A percentile compares a stretch with the other conserved stretches of the same genome.
These are phyloP conservation scores for Hevea brasiliensis DNA, from an alignment of 345 rosid genomes.

Conservation along the genomic window DNA sequence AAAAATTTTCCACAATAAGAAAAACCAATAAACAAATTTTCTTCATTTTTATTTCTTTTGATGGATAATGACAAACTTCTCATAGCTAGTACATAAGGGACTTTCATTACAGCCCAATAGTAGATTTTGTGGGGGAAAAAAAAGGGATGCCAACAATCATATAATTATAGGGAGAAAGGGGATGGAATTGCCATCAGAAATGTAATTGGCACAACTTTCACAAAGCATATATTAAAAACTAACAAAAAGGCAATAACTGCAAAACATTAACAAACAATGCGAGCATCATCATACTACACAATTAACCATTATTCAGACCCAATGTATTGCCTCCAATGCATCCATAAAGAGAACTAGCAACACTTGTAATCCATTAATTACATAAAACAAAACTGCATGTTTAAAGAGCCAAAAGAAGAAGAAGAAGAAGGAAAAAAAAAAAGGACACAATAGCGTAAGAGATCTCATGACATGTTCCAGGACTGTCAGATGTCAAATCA, in stretches of 20 bases:
- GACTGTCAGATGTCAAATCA: not conserved
- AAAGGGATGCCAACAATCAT: not conserved
- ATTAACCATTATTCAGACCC: too few relatives aligned
- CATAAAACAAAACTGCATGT: not conserved
- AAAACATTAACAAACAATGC: too few relatives aligned
- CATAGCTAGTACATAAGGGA: too few relatives aligned
- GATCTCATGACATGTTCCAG: not conserved
- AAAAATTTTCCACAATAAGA: constrained; percentile 21
- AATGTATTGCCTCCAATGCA: not conserved
- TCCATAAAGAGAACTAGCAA: not conserved
- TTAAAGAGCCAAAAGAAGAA: not conserved
- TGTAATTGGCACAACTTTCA: not conserved
- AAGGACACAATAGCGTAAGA: not conserved
- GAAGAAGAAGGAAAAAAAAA: too few relatives aligned
- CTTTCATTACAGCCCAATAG: too few relatives aligned
- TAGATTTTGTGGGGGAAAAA: not conserved
- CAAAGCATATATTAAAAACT: too few relatives aligned
- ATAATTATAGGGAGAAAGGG: not conserved
- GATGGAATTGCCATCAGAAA: not conserved
- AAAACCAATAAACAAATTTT: not conserved
- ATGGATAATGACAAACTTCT: not conserved
- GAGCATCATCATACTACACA: too few relatives aligned
- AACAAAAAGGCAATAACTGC: too few relatives aligned
- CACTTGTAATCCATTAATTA: not conserved
- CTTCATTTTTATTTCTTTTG: not conserved